Percentiles rank a stretch among this genome's conserved stretches.
These are phyloP conservation scores for Avena eriantha DNA, from an alignment of 176 grass and related monocot genomes.

Conservation along the genomic window DNA sequence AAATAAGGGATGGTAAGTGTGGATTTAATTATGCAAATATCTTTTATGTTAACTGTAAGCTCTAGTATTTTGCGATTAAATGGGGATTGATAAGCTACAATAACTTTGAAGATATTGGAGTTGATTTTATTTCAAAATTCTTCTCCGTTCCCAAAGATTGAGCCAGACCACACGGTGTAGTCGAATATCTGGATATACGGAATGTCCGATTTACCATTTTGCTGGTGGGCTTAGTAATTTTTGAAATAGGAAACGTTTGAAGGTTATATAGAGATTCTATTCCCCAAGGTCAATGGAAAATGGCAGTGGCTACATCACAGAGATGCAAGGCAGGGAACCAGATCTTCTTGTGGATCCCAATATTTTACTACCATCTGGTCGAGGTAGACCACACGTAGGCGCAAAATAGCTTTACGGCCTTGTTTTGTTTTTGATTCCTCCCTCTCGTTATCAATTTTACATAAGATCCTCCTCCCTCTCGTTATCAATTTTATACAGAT, in stretches of 20 bases:
- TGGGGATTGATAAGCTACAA: background rate
- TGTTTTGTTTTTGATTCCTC: background rate
- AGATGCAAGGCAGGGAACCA: constrained; percentile 12
- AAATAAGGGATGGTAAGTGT: too few relatives aligned
- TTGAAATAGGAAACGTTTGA: background rate
- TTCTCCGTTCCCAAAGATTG: background rate
- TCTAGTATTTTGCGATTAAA: background rate
- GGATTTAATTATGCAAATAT: background rate
- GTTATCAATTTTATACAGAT: background rate
- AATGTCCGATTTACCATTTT: background rate
- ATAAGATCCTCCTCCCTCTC: background rate
- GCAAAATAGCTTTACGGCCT: background rate
- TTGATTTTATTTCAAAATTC: background rate
- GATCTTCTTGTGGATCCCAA: background rate
- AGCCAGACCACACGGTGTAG: background rate
- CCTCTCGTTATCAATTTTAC: background rate
- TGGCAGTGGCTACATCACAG: constrained; percentile 2
- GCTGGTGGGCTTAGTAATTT: background rate
- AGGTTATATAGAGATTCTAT: background rate
- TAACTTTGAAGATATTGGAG: background rate
- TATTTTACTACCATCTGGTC: background rate
- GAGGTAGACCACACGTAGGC: background rate
- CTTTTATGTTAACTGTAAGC: background rate
- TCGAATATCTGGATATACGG: background rate
- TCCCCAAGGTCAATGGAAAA: constrained; percentile 3